Evolutionary conservation across 768 basidiomycete genomes (phyloP).

Genomic region (Psilocybe cyanescens): DNA sequence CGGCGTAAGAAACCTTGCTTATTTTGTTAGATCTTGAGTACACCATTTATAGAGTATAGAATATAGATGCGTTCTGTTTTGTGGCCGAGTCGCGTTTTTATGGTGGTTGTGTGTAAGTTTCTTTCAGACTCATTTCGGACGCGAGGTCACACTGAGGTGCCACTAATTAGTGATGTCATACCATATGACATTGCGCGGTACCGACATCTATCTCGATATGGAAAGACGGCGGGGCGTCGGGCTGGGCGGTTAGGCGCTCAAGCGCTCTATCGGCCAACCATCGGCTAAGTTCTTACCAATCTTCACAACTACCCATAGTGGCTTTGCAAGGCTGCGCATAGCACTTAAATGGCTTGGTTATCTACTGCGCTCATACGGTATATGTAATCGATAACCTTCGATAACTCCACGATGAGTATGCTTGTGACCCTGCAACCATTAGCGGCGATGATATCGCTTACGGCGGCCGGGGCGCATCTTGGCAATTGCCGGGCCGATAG

Average conservation of each 20-base stretch:
- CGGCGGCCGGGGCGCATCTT: not conserved
- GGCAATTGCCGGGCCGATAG: not conserved
- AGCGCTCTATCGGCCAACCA: not conserved
- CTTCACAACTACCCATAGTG: too few relatives aligned
- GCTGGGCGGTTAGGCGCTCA: not conserved
- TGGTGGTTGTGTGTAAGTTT: not conserved
- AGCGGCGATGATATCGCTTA: not conserved
- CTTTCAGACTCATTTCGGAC: not conserved
- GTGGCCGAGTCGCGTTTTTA: not conserved
- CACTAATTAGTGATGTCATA: not conserved
- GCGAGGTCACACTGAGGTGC: not conserved
- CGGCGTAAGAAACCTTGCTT: constrained; percentile 23
- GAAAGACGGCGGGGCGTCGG: not conserved
- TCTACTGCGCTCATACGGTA: too few relatives aligned
- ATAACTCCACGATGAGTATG: too few relatives aligned
- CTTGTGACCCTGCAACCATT: not conserved
- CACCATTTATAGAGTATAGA: constrained; percentile 13
- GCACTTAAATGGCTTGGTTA: too few relatives aligned
- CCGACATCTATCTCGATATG: constrained; percentile 16
- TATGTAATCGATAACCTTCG: too few relatives aligned
- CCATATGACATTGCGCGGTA: not conserved
- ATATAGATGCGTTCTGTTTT: too few relatives aligned
- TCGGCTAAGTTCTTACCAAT: not conserved
- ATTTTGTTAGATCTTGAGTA: constrained; percentile 16
- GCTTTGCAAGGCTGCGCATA: too few relatives aligned